A percentile compares a stretch with the other conserved stretches of the same genome.
Evolutionary conservation across 306 rosid species (phyloP).

Genomic region (Medicago ruthenica): DNA sequence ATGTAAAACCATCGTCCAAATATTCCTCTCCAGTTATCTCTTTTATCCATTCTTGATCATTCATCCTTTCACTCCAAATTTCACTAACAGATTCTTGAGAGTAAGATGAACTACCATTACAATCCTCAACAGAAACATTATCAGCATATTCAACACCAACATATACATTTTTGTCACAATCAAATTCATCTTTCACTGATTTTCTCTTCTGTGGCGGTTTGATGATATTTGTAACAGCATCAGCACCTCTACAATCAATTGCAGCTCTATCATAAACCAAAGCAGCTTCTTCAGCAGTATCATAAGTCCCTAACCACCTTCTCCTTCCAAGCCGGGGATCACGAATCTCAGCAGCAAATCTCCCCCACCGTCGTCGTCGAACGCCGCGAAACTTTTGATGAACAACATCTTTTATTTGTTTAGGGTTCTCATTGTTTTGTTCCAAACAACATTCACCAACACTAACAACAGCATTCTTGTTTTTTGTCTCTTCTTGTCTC

Average conservation of each 20-base stretch:
- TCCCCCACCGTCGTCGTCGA: slow-evolving; percentile 81
- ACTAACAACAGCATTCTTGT: background rate
- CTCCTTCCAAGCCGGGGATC: slow-evolving; percentile 46
- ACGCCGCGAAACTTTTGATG: slow-evolving; percentile 78
- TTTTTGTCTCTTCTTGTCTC: slow-evolving; percentile 35
- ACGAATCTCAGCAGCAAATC: slow-evolving; percentile 92
- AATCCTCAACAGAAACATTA: background rate
- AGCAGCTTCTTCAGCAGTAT: slow-evolving; percentile 40
- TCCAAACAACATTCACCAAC: background rate
- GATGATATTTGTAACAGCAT: slow-evolving; percentile 63
- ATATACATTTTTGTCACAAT: background rate
- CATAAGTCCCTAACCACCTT: slow-evolving; percentile 36
- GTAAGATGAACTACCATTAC: background rate
- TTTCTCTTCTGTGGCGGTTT: slow-evolving; percentile 14
- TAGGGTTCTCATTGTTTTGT: slow-evolving; percentile 17
- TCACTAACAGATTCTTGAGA: slow-evolving; percentile 30
- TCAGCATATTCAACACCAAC: background rate
- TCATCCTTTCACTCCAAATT: background rate
- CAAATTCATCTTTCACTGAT: background rate
- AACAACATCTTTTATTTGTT: background rate
- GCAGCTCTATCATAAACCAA: slow-evolving; percentile 67
- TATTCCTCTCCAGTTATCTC: background rate
- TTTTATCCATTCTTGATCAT: slow-evolving; percentile 2
- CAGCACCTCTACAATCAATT: slow-evolving; percentile 54
- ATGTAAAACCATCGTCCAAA: background rate